phyloP scores from a whole-genome alignment of 2,329 filamentous ascomycete species.

The Hymenoscyphus occultus region DNA sequence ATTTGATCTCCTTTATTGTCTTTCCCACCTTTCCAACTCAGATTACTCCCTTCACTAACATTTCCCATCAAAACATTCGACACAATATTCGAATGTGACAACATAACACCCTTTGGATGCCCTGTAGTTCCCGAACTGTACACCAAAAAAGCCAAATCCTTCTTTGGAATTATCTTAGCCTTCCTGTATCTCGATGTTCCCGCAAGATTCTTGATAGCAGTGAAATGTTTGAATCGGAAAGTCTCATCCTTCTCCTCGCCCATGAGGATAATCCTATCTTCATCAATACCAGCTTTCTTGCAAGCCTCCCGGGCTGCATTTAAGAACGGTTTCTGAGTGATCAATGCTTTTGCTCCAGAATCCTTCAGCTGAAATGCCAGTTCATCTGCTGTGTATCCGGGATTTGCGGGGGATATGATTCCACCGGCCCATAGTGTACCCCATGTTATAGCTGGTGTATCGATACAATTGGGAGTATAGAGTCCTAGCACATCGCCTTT shows the following conservation, averaged over 20 bases:
- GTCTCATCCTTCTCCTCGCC: conserved; percentile 63
- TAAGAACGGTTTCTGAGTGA: conserved; percentile 69
- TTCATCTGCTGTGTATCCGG: conserved; percentile 80
- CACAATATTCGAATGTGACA: conserved; percentile 80
- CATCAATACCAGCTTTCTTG: conserved; percentile 63
- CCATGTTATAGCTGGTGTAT: conserved; percentile 74
- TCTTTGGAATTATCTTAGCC: conserved; percentile 61
- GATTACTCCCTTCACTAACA: conserved; percentile 51
- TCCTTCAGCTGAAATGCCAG: conserved; percentile 81
- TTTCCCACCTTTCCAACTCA: conserved; percentile 55
- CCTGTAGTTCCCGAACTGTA: conserved; percentile 91
- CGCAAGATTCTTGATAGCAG: conserved; percentile 62
- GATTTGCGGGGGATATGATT: conserved; percentile 80
- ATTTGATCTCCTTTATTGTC: conserved; percentile 67
- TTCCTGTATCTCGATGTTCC: conserved; percentile 56
- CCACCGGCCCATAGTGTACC: conserved; percentile 83
- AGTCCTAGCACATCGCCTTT: conserved; percentile 81
- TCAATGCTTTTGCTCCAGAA: conserved; percentile 68
- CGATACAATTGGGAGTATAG: conserved; percentile 83
- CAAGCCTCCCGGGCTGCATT: conserved; percentile 66
- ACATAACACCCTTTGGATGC: conserved; percentile 84
- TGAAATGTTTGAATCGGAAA: conserved; percentile 67
- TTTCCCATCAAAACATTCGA: conserved; percentile 63
- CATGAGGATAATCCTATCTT: conserved; percentile 71
- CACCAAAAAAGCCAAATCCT: conserved; percentile 79